A percentile compares a stretch with the other conserved stretches of the same genome.
Conservation (phyloP, 495 filamentous ascomycete species). For the Pseudoneurospora amorphoporcata region DNA sequence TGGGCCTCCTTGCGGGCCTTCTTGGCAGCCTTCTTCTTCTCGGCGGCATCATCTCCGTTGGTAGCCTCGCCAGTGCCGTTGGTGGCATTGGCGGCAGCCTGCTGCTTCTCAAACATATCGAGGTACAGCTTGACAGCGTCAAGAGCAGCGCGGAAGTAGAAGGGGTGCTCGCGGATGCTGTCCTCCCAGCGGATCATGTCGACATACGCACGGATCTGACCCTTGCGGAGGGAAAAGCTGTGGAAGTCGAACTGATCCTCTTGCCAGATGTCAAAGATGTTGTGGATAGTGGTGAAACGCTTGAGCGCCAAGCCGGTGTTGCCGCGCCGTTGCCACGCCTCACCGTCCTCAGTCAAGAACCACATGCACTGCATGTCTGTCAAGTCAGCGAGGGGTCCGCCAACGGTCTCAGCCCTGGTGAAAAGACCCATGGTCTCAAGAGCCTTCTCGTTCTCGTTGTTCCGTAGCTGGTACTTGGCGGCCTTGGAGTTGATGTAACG, state of each 20-base stretch:
- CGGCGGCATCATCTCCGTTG: constrained; percentile 50
- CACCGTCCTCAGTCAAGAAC: constrained; percentile 92
- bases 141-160: constrained; percentile 79
- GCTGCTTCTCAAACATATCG: constrained; percentile 65
- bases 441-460: constrained; percentile 77
- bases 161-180: constrained; percentile 77
- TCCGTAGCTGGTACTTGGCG: constrained; percentile 92
- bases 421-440: constrained; percentile 89
- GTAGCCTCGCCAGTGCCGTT: constrained; percentile 33
- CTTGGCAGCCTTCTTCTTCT: constrained; percentile 87
- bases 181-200: constrained; percentile 98
- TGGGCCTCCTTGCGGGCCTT: constrained; percentile 91
- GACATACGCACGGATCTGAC: constrained; percentile 87
- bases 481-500: constrained; percentile 98
- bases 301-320: constrained; percentile 83
- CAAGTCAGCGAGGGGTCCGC: constrained; percentile 81
- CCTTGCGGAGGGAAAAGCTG: constrained; percentile 88
- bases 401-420: constrained; percentile 74
- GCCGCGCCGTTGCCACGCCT: constrained; percentile 74
- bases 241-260: constrained; percentile 99
- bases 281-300: constrained; percentile 72
- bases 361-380: constrained; percentile 98
- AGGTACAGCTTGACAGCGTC: constrained; percentile 74
- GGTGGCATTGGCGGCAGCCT: constrained; percentile 43
- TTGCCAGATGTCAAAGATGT: constrained; percentile 94